Evolutionary conservation across 108 stramenopile genomes (phyloP), one percentile per base, ranked within the genome.

Genomic region (Cyclotella cryptica): DNA sequence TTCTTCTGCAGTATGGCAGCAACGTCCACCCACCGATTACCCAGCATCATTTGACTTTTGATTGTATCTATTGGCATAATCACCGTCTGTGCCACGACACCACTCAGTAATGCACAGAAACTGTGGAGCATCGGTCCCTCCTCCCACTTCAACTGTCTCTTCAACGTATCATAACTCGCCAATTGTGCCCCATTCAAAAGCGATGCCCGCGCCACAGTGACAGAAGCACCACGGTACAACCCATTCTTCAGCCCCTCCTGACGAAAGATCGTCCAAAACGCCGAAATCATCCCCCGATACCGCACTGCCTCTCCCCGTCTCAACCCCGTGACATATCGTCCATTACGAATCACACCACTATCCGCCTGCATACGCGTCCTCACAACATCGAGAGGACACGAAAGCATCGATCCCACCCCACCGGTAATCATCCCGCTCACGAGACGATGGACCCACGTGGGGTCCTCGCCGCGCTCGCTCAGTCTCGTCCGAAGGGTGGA

Each of bases 301-400:
- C 84, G 70, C 14, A 81, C 80, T 15, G 71, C 14, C 15, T 81
- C 19, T 24, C 84, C 84, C 41, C 42, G 55, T 27, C 80, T 58
- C 22, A 85, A 52, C 9, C 84, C 84, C 11, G 84, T 85, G 19
- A 53, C 21, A 27, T 85, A 85, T 19, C 40, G 40, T 10, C 68
- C 78, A 45, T 74, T 74, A 17, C 39, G 53, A 8, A 85, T 55
- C 19, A 81, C 26, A 19, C 83, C 78, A 7, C 69, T 62, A 47
- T 81, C 86, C 2, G 80, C 86, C 63, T 86, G 86, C 79, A 86
- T 71, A 19, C 86, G 41, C n/a, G 86, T 84, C 47, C 83, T 66
- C 0, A 86, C 79, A n/a, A 83, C 79, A 46, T 86, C 86, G 18
- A 86, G 65, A 10, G 86, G 86, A 26, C 80, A 81, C 10, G 82